Evolutionary conservation across 2,329 filamentous ascomycete genomes (phyloP), one percentile per base, ranked within the genome.

Genomic region (Ophiostoma populinum): DNA sequence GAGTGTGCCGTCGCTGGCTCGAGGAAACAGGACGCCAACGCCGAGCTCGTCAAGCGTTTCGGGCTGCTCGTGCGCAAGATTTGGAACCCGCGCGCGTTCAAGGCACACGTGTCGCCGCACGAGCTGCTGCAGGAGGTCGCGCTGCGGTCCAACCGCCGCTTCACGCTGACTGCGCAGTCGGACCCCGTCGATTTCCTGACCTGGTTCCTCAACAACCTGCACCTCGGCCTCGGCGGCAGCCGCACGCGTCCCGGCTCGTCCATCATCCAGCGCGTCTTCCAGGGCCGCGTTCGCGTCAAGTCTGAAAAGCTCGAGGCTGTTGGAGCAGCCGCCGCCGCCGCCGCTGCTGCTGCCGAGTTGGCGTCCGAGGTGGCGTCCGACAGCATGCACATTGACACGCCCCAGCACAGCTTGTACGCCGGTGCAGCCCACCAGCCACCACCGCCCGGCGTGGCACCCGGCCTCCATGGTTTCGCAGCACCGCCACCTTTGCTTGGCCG

Each of bases 51-150:
- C 36, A 78, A 90, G 53, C 74, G 90, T 9, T 86, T 87, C 51
- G 81, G 80, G 46, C 90, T 85, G 36, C 67, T 98, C 15, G 74
- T 95, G 40, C 80, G 90, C 52, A 98, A 98, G 59, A 82, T 98
- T 45, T 98, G 90, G 90, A 98, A 98, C 53, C 79, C 86, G 2
- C 78, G 81, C 46, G 87, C 90, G 8, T 98, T 98, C 67, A 92
- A 92, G 56, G 77, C 79, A 5, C 90, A 98, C 55, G 90, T 98
- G 35, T 95, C 87, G 8, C 90, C 90, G 0, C 90, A 98, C 62
- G 90, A 98, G 56, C 69, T 98, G 20, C 74, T 98, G 2, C 90
- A 98, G 57, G 87, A 95, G 53, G 80, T 98, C 43, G 80, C 86
- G 2, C 63, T 94, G 27, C 76, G 76, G 32, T 94, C 86, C 21